These are phyloP conservation scores for Globisporangium polare DNA, from an alignment of 352 stramenopile genomes.

Conservation along the genomic window DNA sequence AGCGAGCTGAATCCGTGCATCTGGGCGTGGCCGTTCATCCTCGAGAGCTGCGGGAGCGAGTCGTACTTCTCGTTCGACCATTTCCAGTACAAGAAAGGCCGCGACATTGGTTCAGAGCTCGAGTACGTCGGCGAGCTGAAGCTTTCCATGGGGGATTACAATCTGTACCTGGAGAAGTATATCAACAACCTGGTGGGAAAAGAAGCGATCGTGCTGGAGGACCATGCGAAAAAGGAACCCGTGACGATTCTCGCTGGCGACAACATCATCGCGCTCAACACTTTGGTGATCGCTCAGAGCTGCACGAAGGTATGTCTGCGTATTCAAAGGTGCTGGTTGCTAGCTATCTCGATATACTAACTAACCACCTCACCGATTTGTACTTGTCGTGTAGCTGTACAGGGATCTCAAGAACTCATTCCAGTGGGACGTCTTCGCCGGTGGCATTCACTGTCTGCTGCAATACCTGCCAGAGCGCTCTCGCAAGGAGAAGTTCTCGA, in stretches of 20 bases:
- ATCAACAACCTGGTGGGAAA: conserved; percentile 49
- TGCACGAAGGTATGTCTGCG: conserved; percentile 71
- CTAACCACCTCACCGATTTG: no score
- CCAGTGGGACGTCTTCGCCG: conserved; percentile 81
- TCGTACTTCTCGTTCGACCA: conserved; percentile 74
- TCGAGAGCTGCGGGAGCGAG: conserved; percentile 70
- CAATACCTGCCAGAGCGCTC: conserved; percentile 72
- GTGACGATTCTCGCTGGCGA: conserved; percentile 60
- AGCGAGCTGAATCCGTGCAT: conserved; percentile 81
- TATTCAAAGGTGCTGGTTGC: no score
- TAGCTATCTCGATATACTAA: no score
- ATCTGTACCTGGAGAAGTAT: conserved; percentile 74
- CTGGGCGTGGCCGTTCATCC: conserved; percentile 77
- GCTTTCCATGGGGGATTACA: conserved; percentile 72
- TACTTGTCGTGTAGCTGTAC: conserved; percentile 41
- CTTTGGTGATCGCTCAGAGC: conserved; percentile 62
- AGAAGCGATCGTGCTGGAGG: conserved; percentile 62
- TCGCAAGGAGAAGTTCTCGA: conserved; percentile 59
- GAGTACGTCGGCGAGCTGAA: conserved; percentile 65
- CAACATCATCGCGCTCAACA: conserved; percentile 76
- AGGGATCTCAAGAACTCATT: conserved; percentile 81
- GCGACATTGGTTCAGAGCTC: conserved; percentile 46
- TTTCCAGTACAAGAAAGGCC: conserved; percentile 63
- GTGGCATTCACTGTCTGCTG: conserved; percentile 76
- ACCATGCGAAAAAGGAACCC: conserved; percentile 65